A percentile compares a stretch with the other conserved stretches of the same genome.
These are phyloP conservation scores for Pistacia integerrima DNA, from an alignment of 345 rosid species.

Conservation along the genomic window DNA sequence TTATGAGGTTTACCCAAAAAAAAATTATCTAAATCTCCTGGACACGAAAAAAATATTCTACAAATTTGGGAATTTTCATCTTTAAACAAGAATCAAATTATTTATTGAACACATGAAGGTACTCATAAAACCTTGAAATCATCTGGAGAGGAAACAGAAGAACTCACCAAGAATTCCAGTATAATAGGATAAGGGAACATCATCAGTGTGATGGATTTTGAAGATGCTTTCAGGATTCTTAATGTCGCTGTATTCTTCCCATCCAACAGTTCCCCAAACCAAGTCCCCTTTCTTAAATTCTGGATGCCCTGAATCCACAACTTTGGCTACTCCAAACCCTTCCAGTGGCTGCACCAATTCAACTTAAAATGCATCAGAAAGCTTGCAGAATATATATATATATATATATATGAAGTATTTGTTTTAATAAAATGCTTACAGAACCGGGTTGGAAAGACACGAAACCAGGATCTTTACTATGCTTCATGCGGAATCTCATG, in stretches of 20 bases:
- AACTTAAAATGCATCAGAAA: not conserved
- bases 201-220: conserved; percentile 24
- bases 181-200: conserved; percentile 35
- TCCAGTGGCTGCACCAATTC: not conserved
- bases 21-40: too few species aligned
- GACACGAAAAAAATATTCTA: too few species aligned
- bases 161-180: conserved; percentile 21
- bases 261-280: conserved; percentile 28
- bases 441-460: conserved; percentile 11
- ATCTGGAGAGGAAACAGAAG: not conserved
- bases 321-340: conserved; percentile 27
- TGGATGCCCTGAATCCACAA: conserved; percentile 29
- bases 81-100: too few species aligned
- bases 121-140: too few species aligned
- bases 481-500: conserved; percentile 30
- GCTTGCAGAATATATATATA: not conserved
- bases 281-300: conserved; percentile 31
- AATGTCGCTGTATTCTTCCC: conserved; percentile 37
- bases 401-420: not conserved
- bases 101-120: too few species aligned
- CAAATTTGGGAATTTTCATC: too few species aligned
- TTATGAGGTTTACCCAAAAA: too few species aligned
- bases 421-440: conserved; percentile 1
- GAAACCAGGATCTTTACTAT: not conserved
- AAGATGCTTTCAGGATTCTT: conserved; percentile 14